Conservation (phyloP, 306 rosid genomes). For the Oxytropis ochrocephala region DNA sequence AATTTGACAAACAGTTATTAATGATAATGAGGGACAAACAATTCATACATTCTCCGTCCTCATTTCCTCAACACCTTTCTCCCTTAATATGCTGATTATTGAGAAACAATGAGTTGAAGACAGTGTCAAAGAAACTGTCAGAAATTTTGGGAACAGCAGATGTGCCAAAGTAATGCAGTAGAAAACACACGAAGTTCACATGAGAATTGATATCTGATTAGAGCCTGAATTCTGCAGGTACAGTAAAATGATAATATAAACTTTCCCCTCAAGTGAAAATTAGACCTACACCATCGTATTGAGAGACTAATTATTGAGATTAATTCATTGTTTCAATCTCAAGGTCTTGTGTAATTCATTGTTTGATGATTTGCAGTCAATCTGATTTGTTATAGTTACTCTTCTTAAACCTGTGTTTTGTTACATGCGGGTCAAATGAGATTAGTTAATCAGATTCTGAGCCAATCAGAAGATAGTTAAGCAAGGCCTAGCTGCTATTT, state of each 20-base stretch:
- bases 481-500: background rate
- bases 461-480: background rate
- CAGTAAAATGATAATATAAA: background rate
- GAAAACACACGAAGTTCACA: conserved; percentile 9
- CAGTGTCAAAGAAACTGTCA: background rate
- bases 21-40: background rate
- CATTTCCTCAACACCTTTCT: background rate
- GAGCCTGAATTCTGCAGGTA: conserved; percentile 10
- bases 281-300: background rate
- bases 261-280: background rate
- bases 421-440: background rate
- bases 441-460: background rate
- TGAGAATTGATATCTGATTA: background rate
- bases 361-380: background rate
- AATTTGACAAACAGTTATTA: conserved; percentile 5
- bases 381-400: background rate
- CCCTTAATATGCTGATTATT: background rate
- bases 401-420: background rate
- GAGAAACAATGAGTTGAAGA: conserved; percentile 6
- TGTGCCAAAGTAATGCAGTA: background rate
- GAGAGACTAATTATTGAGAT: background rate
- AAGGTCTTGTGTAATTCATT: background rate
- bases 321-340: background rate
- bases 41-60: conserved; percentile 4
- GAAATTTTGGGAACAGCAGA: background rate